A percentile compares a stretch with the other conserved stretches of the same genome.
Conservation (phyloP, 2,329 filamentous ascomycete genomes). For the Drechslerella dactyloides region DNA sequence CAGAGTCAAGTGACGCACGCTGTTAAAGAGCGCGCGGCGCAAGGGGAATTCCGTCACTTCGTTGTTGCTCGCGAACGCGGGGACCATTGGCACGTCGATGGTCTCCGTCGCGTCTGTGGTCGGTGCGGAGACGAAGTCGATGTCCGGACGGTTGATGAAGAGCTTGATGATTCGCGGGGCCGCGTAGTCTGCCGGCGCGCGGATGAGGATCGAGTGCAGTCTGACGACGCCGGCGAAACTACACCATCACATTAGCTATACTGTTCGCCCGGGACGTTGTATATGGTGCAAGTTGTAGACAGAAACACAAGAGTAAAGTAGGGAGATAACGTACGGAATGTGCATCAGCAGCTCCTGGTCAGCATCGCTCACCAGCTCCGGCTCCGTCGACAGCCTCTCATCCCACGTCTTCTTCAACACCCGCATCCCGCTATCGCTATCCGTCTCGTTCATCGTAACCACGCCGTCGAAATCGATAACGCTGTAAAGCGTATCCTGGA, state of each 20-base stretch:
- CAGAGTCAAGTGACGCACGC: constrained; percentile 78
- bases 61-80: constrained; percentile 56
- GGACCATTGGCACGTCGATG: constrained; percentile 76
- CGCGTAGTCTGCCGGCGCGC: constrained; percentile 72
- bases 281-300: constrained; percentile 3
- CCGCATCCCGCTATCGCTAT: constrained; percentile 70
- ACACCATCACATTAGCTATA: neutral
- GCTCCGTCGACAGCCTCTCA: constrained; percentile 72
- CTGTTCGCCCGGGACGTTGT: neutral
- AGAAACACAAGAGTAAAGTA: neutral
- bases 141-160: constrained; percentile 82
- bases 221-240: constrained; percentile 91
- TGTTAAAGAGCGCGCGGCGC: constrained; percentile 85
- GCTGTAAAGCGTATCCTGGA: constrained; percentile 88
- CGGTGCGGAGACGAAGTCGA: constrained; percentile 81
- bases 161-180: constrained; percentile 85
- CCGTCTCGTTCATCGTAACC: constrained; percentile 80
- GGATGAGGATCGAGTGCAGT: constrained; percentile 85
- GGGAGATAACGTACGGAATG: constrained; percentile 71
- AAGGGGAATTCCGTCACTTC: constrained; percentile 88
- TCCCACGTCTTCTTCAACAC: constrained; percentile 91
- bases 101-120: constrained; percentile 75
- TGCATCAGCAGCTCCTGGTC: constrained; percentile 95
- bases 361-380: constrained; percentile 81
- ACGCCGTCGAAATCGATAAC: constrained; percentile 90